These are phyloP conservation scores for Trametes maxima DNA, from an alignment of 768 basidiomycete species.

Conservation along the genomic window DNA sequence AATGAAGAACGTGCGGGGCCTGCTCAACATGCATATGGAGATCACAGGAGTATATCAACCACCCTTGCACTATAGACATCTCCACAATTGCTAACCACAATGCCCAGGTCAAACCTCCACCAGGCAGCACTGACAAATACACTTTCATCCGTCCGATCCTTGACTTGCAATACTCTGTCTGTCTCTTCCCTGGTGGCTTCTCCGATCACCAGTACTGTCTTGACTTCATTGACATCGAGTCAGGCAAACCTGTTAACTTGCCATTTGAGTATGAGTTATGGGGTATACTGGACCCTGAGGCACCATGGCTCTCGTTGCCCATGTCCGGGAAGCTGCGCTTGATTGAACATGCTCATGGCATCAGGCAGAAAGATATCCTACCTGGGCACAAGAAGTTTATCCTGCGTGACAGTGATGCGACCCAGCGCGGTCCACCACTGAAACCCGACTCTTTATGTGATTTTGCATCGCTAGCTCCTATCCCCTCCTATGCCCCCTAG, in stretches of 20 bases:
- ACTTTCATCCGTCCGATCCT: neutral
- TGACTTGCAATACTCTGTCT: neutral
- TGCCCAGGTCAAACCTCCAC: no score
- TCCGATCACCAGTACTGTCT: no score
- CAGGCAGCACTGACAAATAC: no score
- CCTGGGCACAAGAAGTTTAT: slow-evolving; percentile 2
- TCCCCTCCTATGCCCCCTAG: no score
- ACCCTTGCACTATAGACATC: no score
- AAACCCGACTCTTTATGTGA: no score
- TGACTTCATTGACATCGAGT: neutral
- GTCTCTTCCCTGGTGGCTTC: neutral
- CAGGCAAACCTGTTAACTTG: slow-evolving; percentile 1
- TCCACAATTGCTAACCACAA: no score
- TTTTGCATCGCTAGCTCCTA: no score
- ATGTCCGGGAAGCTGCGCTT: neutral
- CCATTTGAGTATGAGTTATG: slow-evolving; percentile 1
- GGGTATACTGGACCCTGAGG: neutral
- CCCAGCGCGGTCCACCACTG: no score
- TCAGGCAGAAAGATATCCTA: slow-evolving; percentile 2
- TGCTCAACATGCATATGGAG: no score
- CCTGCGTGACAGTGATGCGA: slow-evolving; percentile 6
- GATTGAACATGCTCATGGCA: neutral
- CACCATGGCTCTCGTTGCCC: neutral
- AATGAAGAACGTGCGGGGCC: no score
- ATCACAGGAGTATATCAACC: no score